Percentiles rank a stretch among this genome's conserved stretches.
phyloP scores from a whole-genome alignment of 2,329 filamentous ascomycete genomes.

The Ustulina deusta region DNA sequence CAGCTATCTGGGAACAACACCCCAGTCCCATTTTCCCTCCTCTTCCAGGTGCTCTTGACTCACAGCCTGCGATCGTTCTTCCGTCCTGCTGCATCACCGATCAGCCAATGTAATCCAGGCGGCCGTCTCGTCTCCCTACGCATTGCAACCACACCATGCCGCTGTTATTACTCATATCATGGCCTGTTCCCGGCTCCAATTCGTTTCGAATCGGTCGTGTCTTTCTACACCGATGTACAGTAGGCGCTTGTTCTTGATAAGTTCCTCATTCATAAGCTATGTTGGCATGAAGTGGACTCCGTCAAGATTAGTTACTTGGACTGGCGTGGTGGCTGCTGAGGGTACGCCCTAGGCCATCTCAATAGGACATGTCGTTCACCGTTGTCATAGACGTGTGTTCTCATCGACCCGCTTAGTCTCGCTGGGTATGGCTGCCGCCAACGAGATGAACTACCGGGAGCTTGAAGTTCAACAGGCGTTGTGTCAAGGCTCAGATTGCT shows the following conservation, averaged over 20 bases:
- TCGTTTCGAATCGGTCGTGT: conserved; percentile 3
- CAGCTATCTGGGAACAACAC: conserved; percentile 21
- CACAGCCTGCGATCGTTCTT: conserved; percentile 19
- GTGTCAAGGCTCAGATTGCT: conserved; percentile 7
- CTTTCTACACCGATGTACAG: conserved; percentile 19
- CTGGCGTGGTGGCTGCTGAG: conserved; percentile 13
- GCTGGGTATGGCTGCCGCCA: conserved; percentile 7
- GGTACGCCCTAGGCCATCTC: conserved; percentile 16
- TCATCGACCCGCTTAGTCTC: conserved; percentile 9
- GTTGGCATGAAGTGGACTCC: conserved; percentile 4
- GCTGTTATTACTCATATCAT: conserved; percentile 31
- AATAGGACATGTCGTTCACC: conserved; percentile 12
- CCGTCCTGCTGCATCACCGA: conserved; percentile 27
- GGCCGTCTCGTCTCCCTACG: conserved; percentile 25
- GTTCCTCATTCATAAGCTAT: conserved; percentile 19
- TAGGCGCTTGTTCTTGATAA: conserved; percentile 7
- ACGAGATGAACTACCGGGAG: conserved; percentile 25
- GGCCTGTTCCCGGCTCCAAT: conserved; percentile 28
- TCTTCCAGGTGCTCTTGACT: conserved; percentile 1
- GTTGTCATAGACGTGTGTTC: background rate
- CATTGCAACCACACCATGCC: conserved; percentile 36
- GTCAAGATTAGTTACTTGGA: background rate
- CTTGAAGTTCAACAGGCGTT: conserved; percentile 6
- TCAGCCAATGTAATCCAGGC: conserved; percentile 24
- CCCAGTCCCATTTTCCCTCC: conserved; percentile 2